A percentile compares a stretch with the other conserved stretches of the same genome.
Evolutionary conservation across 2,329 filamentous ascomycete species (phyloP).

Genomic region (Rutstroemia sp.): DNA sequence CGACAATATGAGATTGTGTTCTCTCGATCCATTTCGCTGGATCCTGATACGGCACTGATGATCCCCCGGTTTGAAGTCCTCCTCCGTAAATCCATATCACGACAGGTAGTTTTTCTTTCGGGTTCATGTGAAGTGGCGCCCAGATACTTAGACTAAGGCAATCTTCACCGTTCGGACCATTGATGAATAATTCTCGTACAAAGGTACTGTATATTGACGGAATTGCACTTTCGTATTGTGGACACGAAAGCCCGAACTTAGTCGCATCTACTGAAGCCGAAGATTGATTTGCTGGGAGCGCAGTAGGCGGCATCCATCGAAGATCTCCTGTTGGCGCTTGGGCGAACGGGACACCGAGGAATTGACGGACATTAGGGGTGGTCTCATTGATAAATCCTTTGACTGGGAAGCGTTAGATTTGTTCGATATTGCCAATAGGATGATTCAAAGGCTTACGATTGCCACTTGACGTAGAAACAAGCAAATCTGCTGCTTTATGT

Average conservation of each 20-base stretch:
- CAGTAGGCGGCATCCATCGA: neutral
- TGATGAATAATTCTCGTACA: constrained; percentile 8
- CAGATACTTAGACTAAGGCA: constrained; percentile 25
- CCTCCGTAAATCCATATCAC: constrained; percentile 21
- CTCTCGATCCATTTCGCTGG: constrained; percentile 11
- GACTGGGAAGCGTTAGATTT: too few species aligned
- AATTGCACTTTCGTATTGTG: constrained; percentile 17
- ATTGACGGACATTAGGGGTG: constrained; percentile 9
- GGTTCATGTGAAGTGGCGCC: constrained; percentile 12
- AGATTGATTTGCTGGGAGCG: neutral
- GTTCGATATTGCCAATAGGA: too few species aligned
- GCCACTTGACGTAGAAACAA: too few species aligned
- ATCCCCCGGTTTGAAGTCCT: constrained; percentile 9
- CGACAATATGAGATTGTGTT: constrained; percentile 22
- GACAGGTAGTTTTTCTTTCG: constrained; percentile 38
- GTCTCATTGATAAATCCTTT: constrained; percentile 7
- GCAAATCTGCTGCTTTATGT: too few species aligned
- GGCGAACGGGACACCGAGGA: constrained; percentile 39
- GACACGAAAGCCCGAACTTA: constrained; percentile 18
- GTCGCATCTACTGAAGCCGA: neutral
- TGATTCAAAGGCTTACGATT: too few species aligned
- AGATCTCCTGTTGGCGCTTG: constrained; percentile 10
- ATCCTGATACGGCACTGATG: constrained; percentile 2
- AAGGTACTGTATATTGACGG: constrained; percentile 11
- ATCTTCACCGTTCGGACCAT: constrained; percentile 17